Base-by-base conservation (phyloP, 176 grass and related monocot genomes). In the Phyllostachys edulis region DNA sequence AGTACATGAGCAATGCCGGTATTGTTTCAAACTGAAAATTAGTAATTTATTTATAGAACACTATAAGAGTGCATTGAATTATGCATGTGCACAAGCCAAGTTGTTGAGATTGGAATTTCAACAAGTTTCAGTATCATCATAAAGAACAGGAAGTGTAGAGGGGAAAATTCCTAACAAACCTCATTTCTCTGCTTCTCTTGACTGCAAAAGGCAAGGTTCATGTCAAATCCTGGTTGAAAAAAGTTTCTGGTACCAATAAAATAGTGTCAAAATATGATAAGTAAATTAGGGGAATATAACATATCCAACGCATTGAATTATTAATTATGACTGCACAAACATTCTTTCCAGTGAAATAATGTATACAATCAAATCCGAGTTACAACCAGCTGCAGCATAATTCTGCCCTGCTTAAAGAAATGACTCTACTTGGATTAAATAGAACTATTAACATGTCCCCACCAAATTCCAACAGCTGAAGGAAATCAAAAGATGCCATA, bases 131-230 rank as follows among this genome's bases (percentile, higher is more conserved):
- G 24, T 64, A n/a, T 37, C 78, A 46, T 50, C 34, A 78, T 32
- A 83, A 26, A 47, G 24, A 66, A 29, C 26, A 57, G 6, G 0
- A 24, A 41, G 42, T 62, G 45, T 21, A 7, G 17, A 64, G n/a
- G 23, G 21, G n/a, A 9, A 18, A 26, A 24, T 49, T 73, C 18
- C 34, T 23, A 56, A 74, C 91, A 86, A 80, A 94, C 97, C 97
- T 94, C 93, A 68, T 72, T 92, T 80, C 90, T 96, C 45, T 96
- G 92, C 88, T 96, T 99, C 80, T 99, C 97, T 81, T 96, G 84
- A 78, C 93, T 96, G 79, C 93, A 99, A 36, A 96, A 99, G 62
- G 97, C 97, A 89, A 96, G 79, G 70, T 86, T 92, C 97, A 92
- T 94, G 87, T 96, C 97, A 73, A 96, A 96, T 81, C 89, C 97